Conservation (phyloP, 345 rosid species). For the Hypericum androsaemum region DNA sequence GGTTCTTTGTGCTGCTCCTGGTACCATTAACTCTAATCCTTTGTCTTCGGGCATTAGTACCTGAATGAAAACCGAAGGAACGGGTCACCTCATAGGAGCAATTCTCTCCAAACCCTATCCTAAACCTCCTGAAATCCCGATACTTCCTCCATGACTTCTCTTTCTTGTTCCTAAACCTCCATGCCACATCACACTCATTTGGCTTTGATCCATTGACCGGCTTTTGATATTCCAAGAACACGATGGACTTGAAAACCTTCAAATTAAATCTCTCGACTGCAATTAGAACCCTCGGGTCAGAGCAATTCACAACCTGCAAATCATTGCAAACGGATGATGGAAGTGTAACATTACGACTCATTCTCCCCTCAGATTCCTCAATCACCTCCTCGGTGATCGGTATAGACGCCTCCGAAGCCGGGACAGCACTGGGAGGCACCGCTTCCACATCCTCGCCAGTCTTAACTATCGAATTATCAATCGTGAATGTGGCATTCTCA, state of each 20-base stretch:
- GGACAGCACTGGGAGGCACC: slow-evolving; percentile 9
- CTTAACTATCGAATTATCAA: slow-evolving; percentile 52
- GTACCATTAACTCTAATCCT: slow-evolving; percentile 10
- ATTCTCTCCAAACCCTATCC: slow-evolving; percentile 47
- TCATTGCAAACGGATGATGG: slow-evolving; percentile 21
- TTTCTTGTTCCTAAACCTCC: slow-evolving; percentile 88
- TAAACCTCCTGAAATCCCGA: slow-evolving; percentile 85
- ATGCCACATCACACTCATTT: slow-evolving; percentile 77
- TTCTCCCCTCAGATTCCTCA: slow-evolving; percentile 14
- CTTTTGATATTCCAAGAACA: slow-evolving; percentile 65
- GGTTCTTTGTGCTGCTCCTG: slow-evolving; percentile 5
- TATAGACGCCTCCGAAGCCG: slow-evolving; percentile 4
- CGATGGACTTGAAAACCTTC: slow-evolving; percentile 56
- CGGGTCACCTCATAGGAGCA: slow-evolving; percentile 52
- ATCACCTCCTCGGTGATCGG: slow-evolving; percentile 22
- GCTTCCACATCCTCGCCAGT: slow-evolving; percentile 72
- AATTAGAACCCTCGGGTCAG: slow-evolving; percentile 61
- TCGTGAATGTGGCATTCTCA: slow-evolving; percentile 74
- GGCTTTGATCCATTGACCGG: slow-evolving; percentile 63
- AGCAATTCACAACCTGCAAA: slow-evolving; percentile 53
- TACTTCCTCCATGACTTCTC: slow-evolving; percentile 95
- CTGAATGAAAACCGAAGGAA: slow-evolving; percentile 77
- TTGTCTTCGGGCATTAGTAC: slow-evolving; percentile 61
- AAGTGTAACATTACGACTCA: slow-evolving; percentile 11
- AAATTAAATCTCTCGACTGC: slow-evolving; percentile 74